Base-by-base conservation (phyloP, 2,329 filamentous ascomycete genomes). In the Fusarium burgessii region DNA sequence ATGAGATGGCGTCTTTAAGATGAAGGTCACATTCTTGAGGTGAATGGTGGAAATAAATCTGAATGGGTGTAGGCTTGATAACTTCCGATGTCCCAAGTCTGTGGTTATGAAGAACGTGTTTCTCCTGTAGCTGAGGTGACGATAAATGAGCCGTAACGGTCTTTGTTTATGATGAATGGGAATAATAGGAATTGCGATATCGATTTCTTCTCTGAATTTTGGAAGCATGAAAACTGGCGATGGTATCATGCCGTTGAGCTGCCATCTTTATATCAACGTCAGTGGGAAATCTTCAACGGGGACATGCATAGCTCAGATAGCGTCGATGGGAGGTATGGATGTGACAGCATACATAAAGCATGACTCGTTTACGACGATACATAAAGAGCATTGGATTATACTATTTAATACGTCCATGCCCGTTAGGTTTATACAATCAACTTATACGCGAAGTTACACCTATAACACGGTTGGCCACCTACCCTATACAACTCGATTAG, bases 11-110 rank as follows among this genome's bases (percentile, higher is more conserved):
- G 43, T 35, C 17, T 23, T 20, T 15, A 9, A 42, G 36, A 45
- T 40, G 38, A 68, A 32, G 23, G 36, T 46, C 60, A 70, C 69
- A 71, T 71, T 72, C 69, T 70, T 72, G 7, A 18, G 15, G 18
- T 52, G n/a, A 33, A 35, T 15, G 29, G 68, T 72, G 69, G 69
- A 70, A 66, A 71, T 72, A 62, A 70, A 66, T 55, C 15, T 52
- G 58, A 50, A 45, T 23, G 33, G 63, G 42, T 47, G 65, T 40
- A 40, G 40, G 27, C 42, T 46, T 51, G 25, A 23, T 46, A 40
- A 38, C 20, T 32, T 46, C 14, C 15, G 20, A 25, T 45, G 42
- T 63, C 41, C 56, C 40, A 23, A 71, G 27, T 54, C 18, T 35
- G 7, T 32, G 38, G 58, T 46, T 42, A 13, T 40, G 35, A 55